Percentiles rank a stretch among this genome's conserved stretches.
Evolutionary conservation across 805 yeast genomes (phyloP).

Genomic region (Candida piceae): DNA sequence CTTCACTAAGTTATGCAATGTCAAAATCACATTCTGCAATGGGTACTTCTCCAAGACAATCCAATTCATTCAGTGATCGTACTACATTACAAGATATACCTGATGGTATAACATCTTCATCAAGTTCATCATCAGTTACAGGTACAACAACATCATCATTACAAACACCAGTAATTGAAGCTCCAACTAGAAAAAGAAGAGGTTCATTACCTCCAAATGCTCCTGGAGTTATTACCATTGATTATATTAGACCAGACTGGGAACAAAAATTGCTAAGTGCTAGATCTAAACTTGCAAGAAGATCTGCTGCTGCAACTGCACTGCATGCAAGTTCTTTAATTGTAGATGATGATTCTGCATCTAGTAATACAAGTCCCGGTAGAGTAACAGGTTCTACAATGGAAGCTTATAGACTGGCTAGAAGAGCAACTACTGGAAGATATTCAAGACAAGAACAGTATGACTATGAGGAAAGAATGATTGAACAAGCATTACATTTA

Average conservation of each 20-base stretch:
- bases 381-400: conserved; percentile 1
- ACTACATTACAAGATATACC: neutral
- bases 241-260: conserved; percentile 91
- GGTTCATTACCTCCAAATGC: conserved; percentile 63
- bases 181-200: conserved; percentile 32
- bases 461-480: conserved; percentile 69
- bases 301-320: conserved; percentile 92
- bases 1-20: conserved; percentile 23
- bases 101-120: neutral
- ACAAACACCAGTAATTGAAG: neutral
- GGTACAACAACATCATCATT: no score
- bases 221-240: conserved; percentile 71
- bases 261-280: conserved; percentile 67
- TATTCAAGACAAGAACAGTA: conserved; percentile 29
- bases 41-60: conserved; percentile 23
- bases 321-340: conserved; percentile 82
- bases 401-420: conserved; percentile 5
- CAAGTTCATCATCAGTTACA: no score
- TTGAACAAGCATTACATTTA: conserved; percentile 75
- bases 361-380: neutral
- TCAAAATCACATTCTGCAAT: conserved; percentile 24
- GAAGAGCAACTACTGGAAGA: conserved; percentile 42
- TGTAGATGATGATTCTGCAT: conserved; percentile 1
- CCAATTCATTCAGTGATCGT: conserved; percentile 7
- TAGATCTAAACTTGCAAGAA: conserved; percentile 69